A percentile compares a stretch with the other conserved stretches of the same genome.
phyloP scores from a whole-genome alignment of 192 early-diverging fungal genomes.

The Pilobolus umbonatus region DNA sequence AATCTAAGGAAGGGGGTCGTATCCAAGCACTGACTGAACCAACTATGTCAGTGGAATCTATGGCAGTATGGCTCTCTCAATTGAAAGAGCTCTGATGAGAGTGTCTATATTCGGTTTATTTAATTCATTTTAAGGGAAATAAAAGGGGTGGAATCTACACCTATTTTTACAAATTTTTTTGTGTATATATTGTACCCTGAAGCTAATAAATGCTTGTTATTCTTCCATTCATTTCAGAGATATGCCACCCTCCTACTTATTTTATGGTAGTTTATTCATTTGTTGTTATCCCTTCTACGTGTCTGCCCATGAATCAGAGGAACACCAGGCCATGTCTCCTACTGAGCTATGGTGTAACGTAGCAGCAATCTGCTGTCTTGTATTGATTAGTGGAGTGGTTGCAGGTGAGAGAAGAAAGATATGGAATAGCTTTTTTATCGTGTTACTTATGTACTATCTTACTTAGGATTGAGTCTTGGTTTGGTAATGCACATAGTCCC shows the following conservation, averaged over 20 bases:
- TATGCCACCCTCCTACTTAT: not conserved
- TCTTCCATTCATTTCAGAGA: not conserved
- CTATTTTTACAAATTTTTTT: too few species aligned
- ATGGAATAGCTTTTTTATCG: not conserved
- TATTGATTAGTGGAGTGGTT: constrained; percentile 15
- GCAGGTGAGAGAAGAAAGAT: constrained; percentile 5
- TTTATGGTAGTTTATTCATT: not conserved
- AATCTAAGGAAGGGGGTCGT: constrained; percentile 11
- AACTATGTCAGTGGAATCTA: constrained; percentile 7
- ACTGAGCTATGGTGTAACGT: constrained; percentile 14
- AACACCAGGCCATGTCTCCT: too few species aligned
- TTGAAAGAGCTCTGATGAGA: constrained; percentile 14
- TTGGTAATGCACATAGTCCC: constrained; percentile 22
- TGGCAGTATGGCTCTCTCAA: constrained; percentile 23
- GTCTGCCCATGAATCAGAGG: too few species aligned
- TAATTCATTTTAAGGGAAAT: too few species aligned
- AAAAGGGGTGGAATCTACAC: too few species aligned
- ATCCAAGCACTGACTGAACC: constrained; percentile 3
- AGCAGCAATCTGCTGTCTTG: constrained; percentile 8
- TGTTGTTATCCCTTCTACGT: not conserved
- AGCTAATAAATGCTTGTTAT: not conserved
- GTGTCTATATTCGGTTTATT: too few species aligned
- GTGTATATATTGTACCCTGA: not conserved
- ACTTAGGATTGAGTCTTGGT: constrained; percentile 35
- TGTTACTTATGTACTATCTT: not conserved